These are phyloP conservation scores for Berberis vulgaris DNA, from an alignment of 164 flowering plant genomes.

Conservation along the genomic window DNA sequence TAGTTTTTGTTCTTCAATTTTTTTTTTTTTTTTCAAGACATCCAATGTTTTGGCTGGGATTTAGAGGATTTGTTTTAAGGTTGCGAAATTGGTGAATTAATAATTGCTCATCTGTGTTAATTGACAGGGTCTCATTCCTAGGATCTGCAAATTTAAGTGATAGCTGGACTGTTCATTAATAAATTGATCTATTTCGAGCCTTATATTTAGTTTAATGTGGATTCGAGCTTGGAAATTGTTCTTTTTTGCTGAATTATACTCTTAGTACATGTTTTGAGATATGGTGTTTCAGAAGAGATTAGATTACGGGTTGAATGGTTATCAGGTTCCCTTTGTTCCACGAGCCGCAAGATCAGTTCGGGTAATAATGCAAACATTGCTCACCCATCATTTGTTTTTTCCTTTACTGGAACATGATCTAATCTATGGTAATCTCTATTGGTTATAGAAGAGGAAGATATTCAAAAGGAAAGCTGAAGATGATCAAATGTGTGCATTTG, in stretches of 20 bases:
- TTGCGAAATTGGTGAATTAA: neutral
- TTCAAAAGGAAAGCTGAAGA: constrained; percentile 27
- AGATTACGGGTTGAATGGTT: constrained; percentile 37
- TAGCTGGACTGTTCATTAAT: constrained; percentile 12
- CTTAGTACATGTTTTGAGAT: constrained; percentile 40
- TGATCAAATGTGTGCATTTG: no score
- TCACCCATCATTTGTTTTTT: neutral
- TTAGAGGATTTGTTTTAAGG: neutral
- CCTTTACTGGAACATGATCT: neutral
- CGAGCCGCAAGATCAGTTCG: constrained; percentile 83
- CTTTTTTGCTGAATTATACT: constrained; percentile 19
- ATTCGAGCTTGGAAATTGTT: neutral
- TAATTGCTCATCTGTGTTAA: constrained; percentile 1
- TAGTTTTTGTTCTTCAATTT: no score
- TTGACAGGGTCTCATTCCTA: constrained; percentile 11
- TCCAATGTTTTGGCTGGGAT: no score
- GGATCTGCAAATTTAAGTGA: constrained; percentile 5
- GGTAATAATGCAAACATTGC: constrained; percentile 27
- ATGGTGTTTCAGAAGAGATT: constrained; percentile 71
- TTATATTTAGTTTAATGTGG: constrained; percentile 7
- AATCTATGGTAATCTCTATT: neutral
- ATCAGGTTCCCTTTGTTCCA: constrained; percentile 69
- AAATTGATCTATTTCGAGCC: neutral
- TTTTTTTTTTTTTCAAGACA: no score
- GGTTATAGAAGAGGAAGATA: constrained; percentile 30